Base-by-base conservation (phyloP, 208 protist species). In the Acanthamoeba culbertsoni region DNA sequence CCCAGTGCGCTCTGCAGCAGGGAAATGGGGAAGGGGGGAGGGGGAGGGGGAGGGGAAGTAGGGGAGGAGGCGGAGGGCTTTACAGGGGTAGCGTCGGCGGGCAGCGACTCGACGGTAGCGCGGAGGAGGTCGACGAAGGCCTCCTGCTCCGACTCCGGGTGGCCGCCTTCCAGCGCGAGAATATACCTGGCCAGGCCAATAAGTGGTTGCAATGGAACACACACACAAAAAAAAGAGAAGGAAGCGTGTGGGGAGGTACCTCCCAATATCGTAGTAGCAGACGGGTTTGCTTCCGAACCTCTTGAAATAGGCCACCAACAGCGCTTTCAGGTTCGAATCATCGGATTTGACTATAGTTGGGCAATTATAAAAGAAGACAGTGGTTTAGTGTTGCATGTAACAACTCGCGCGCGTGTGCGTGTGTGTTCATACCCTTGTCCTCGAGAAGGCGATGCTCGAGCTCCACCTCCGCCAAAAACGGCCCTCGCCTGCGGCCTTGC, bases 201-300 rank as follows among this genome's bases (percentile, higher is more conserved):
- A 28, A 6, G 57, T 18, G 57, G 7, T 28, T 8, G 12, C 51
- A 57, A 23, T 62, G 5, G 55, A 28, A 14, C 31, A 57, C 51
- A 23, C 51, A 23, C 51, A 57, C 18, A n/a, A 59, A 59, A 59
- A 59, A 59, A 59, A 59, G 51, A 14, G 14, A 14, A 59, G 51
- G 23, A n/a, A n/a, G 6, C 28, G 33, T 35, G 0, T 6, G 26
- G 16, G 51, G 42, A 51, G 26, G 2, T 55, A 86, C 77, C 43
- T 8, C 43, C 77, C 46, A 42, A 86, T 53, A n/a, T 86, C 77
- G 77, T 86, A 62, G 77, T 86, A 86, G 35, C 77, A 86, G 51
- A 86, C 77, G 45, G 77, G 77, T 28, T 86, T 86, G 77, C 51
- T 62, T n/a, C 46, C 77, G 51, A 86, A 86, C 10, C 77, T 35